Conservation (phyloP, 164 flowering plant genomes). For the Piper betle region DNA sequence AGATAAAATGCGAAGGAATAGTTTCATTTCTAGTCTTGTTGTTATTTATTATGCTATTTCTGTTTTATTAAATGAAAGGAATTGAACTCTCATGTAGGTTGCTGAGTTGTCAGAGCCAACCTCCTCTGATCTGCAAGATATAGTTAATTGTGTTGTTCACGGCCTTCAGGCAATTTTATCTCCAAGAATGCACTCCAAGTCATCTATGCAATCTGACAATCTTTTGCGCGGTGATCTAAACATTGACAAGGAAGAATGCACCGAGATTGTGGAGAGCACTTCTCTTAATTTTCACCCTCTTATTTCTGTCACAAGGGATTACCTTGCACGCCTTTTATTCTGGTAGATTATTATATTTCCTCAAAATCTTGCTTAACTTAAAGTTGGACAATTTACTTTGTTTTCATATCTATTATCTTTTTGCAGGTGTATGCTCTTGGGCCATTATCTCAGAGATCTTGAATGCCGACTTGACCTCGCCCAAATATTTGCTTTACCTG, state of each 20-base stretch:
- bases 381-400: too few species aligned
- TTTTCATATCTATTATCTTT: not conserved
- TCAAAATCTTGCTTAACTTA: not conserved
- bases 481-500: constrained; percentile 40
- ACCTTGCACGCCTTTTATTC: constrained; percentile 74
- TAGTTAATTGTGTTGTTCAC: constrained; percentile 60
- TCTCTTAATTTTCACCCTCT: constrained; percentile 71
- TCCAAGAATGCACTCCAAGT: constrained; percentile 69
- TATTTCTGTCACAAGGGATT: constrained; percentile 62
- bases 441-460: constrained; percentile 73
- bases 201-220: constrained; percentile 38
- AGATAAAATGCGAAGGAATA: too few species aligned
- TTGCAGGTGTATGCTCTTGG: constrained; percentile 75
- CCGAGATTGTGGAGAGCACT: constrained; percentile 58
- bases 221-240: constrained; percentile 23
- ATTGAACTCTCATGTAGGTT: constrained; percentile 32
- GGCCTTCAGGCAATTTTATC: constrained; percentile 84
- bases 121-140: constrained; percentile 49
- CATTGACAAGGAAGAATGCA: constrained; percentile 33
- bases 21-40: not conserved
- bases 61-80: not conserved
- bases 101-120: constrained; percentile 79
- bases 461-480: constrained; percentile 61
- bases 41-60: not conserved
- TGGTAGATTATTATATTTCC: constrained; percentile 32